Evolutionary conservation across 192 early-diverging fungal genomes (phyloP).

Genomic region (Spinellus fusiger): DNA sequence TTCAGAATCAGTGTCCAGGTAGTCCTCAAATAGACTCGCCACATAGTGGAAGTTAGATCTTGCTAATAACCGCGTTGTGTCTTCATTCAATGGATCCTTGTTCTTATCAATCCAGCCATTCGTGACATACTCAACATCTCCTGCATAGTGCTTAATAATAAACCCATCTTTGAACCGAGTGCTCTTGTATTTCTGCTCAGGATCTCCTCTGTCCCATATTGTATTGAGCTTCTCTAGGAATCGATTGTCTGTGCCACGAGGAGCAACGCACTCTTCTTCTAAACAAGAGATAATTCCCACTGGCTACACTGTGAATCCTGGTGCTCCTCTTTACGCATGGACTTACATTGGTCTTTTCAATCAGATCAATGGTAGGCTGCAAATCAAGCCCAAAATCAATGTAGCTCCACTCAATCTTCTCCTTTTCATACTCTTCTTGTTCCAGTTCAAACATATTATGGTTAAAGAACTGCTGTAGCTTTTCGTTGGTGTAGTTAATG

Average conservation of each 20-base stretch:
- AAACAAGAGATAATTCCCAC: constrained; percentile 93
- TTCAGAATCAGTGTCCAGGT: constrained; percentile 36
- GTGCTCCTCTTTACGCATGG: not conserved
- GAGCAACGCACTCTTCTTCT: constrained; percentile 99
- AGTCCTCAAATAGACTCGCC: constrained; percentile 78
- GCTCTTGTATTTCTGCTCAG: constrained; percentile 73
- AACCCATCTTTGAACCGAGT: constrained; percentile 87
- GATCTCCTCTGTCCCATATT: constrained; percentile 79
- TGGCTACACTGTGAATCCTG: constrained; percentile 47
- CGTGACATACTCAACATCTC: constrained; percentile 88
- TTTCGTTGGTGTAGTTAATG: constrained; percentile 99
- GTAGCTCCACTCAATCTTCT: constrained; percentile 97
- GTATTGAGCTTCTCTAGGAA: constrained; percentile 88
- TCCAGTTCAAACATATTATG: constrained; percentile 99
- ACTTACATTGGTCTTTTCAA: constrained; percentile 88
- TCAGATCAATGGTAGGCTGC: constrained; percentile 97
- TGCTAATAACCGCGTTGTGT: constrained; percentile 81
- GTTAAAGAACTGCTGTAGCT: constrained; percentile 99
- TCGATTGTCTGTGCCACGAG: constrained; percentile 89
- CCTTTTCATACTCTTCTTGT: constrained; percentile 95
- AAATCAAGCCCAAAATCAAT: constrained; percentile 97
- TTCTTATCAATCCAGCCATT: constrained; percentile 96
- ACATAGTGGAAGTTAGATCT: constrained; percentile 77
- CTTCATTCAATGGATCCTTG: constrained; percentile 95
- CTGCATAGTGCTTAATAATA: constrained; percentile 91